Conservation (phyloP, 306 rosid genomes). For the Trichosanthes cucumerina region DNA sequence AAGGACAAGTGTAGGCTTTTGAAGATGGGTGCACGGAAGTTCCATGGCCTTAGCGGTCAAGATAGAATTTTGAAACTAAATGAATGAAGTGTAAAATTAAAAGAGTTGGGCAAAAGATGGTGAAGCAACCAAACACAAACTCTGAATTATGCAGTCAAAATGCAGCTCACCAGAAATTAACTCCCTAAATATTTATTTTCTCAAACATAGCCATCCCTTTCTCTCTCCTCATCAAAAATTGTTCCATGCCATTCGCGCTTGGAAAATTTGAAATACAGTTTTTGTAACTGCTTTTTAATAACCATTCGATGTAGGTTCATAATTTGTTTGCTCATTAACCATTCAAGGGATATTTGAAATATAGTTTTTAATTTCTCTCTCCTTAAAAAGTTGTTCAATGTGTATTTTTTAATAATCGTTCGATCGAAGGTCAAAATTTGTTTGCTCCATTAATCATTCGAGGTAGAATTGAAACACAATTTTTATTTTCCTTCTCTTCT, state of each 20-base stretch:
- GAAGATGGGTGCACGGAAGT: background rate
- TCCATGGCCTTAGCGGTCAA: background rate
- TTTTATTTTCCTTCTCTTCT: no score
- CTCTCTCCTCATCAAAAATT: background rate
- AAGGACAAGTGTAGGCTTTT: background rate
- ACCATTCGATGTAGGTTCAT: no score
- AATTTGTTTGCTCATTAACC: no score
- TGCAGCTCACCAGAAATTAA: conserved; percentile 57
- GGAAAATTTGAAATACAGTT: no score
- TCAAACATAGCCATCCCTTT: background rate
- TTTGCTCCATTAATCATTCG: no score
- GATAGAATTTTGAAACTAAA: background rate
- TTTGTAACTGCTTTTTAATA: no score
- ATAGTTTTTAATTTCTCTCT: background rate
- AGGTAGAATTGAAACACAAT: no score
- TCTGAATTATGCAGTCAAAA: conserved; percentile 35
- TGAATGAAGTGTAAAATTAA: background rate
- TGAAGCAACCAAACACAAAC: conserved; percentile 58
- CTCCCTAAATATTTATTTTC: conserved; percentile 4
- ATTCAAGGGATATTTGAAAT: no score
- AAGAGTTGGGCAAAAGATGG: conserved; percentile 30
- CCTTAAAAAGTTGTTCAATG: no score
- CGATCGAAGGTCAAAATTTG: background rate
- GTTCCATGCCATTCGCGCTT: no score
- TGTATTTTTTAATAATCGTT: background rate